These are phyloP conservation scores for Lizonia empirigonia DNA, from an alignment of 2,329 filamentous ascomycete species.

Conservation along the genomic window DNA sequence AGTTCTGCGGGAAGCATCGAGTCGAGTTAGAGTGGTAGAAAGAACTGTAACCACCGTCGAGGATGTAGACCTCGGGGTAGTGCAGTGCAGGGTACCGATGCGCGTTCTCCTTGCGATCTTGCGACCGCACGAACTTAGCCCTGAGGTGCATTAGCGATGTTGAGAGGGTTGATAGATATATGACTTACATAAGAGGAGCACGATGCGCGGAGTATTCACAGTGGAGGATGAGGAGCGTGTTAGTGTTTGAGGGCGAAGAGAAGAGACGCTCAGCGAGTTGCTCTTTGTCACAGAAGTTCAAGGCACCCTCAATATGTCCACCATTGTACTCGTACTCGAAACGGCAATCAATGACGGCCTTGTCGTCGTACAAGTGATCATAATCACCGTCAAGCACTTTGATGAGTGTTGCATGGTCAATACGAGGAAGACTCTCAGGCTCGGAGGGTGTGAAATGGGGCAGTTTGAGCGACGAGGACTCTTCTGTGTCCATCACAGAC, in stretches of 20 bases:
- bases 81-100: conserved; percentile 85
- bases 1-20: conserved; percentile 91
- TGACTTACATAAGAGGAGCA: conserved; percentile 79
- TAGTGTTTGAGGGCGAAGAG: conserved; percentile 63
- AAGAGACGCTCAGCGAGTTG: conserved; percentile 81
- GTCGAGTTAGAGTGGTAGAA: conserved; percentile 82
- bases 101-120: conserved; percentile 83
- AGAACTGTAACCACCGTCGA: conserved; percentile 93
- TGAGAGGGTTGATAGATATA: neutral
- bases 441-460: conserved; percentile 86
- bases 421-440: conserved; percentile 85
- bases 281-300: conserved; percentile 98
- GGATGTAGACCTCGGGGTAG: conserved; percentile 97
- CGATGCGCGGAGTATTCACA: conserved; percentile 98
- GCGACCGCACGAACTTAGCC: conserved; percentile 87
- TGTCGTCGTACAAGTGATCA: conserved; percentile 74
- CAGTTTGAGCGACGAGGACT: conserved; percentile 72
- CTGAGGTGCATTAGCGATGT: conserved; percentile 42
- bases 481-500: conserved; percentile 83
- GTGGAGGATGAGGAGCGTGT: conserved; percentile 88
- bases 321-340: conserved; percentile 99
- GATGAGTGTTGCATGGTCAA: conserved; percentile 79
- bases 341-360: conserved; percentile 91
- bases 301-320: conserved; percentile 88
- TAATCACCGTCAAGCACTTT: conserved; percentile 88